Conservation (phyloP, 345 rosid species). For the Linum usitatissimum region DNA sequence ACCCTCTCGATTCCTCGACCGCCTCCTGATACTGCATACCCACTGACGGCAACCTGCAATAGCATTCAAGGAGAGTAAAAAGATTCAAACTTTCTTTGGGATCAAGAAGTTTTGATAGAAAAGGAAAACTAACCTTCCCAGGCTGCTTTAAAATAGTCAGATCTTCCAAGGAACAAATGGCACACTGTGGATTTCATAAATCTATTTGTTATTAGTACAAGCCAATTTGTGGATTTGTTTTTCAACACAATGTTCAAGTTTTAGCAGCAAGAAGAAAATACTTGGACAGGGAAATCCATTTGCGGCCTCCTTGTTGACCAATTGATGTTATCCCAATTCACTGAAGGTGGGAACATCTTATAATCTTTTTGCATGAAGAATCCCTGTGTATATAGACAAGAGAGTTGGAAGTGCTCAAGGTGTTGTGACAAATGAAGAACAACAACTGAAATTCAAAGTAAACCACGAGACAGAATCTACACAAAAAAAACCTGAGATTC, state of each 20-base stretch:
- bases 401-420: background rate
- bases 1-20: conserved; percentile 96
- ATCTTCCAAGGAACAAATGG: conserved; percentile 87
- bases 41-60: conserved; percentile 56
- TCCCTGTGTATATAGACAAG: conserved; percentile 50
- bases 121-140: conserved; percentile 50
- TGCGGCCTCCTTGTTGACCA: conserved; percentile 90
- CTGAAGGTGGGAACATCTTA: conserved; percentile 98
- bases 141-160: conserved; percentile 49
- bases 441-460: background rate
- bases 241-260: background rate
- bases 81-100: background rate
- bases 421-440: background rate
- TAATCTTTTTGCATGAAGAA: conserved; percentile 97
- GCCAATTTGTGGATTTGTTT: background rate
- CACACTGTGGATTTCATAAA: conserved; percentile 45
- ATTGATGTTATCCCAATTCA: conserved; percentile 78
- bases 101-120: background rate
- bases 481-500: conserved; percentile 55
- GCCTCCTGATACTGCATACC: conserved; percentile 94
- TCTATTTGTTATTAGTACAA: conserved; percentile 15
- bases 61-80: background rate
- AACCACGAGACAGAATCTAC: background rate
- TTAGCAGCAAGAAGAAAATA: no score
- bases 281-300: conserved; percentile 99